A percentile compares a stretch with the other conserved stretches of the same genome.
Conservation (phyloP, 768 basidiomycete genomes). For the Candolleomyces eurysporus region DNA sequence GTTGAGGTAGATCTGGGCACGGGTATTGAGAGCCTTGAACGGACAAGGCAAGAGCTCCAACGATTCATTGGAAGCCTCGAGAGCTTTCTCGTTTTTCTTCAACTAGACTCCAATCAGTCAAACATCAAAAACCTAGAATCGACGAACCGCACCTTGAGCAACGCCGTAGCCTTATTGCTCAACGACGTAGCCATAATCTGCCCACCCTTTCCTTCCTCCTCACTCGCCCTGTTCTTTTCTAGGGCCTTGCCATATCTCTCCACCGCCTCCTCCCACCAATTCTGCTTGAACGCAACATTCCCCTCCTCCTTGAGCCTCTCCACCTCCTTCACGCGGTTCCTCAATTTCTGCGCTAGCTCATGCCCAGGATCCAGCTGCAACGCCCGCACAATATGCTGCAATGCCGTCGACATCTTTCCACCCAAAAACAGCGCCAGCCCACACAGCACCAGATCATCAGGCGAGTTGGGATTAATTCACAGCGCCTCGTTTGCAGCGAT, state of each 20-base stretch:
- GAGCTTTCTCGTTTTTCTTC: slow-evolving; percentile 52
- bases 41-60: slow-evolving; percentile 59
- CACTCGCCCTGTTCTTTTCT: slow-evolving; percentile 65
- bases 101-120: too few relatives aligned
- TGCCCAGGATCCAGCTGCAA: slow-evolving; percentile 79
- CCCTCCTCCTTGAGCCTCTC: slow-evolving; percentile 86
- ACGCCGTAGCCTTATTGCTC: slow-evolving; percentile 81
- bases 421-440: slow-evolving; percentile 77
- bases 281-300: slow-evolving; percentile 69
- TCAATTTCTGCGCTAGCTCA: slow-evolving; percentile 62
- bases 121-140: too few relatives aligned
- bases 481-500: slow-evolving; percentile 76
- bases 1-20: slow-evolving; percentile 74
- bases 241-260: slow-evolving; percentile 70
- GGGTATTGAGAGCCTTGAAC: slow-evolving; percentile 86
- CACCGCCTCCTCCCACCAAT: slow-evolving; percentile 58
- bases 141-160: slow-evolving; percentile 55
- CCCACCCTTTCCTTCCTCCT: slow-evolving; percentile 79
- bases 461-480: slow-evolving; percentile 67
- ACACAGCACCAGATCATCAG: slow-evolving; percentile 75
- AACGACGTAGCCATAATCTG: slow-evolving; percentile 77
- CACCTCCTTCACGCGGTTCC: slow-evolving; percentile 79
- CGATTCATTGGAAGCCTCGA: slow-evolving; percentile 68
- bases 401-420: slow-evolving; percentile 66
- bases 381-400: slow-evolving; percentile 69